Conservation (phyloP, 352 stramenopile genomes). For the Phytopythium sindhum region DNA sequence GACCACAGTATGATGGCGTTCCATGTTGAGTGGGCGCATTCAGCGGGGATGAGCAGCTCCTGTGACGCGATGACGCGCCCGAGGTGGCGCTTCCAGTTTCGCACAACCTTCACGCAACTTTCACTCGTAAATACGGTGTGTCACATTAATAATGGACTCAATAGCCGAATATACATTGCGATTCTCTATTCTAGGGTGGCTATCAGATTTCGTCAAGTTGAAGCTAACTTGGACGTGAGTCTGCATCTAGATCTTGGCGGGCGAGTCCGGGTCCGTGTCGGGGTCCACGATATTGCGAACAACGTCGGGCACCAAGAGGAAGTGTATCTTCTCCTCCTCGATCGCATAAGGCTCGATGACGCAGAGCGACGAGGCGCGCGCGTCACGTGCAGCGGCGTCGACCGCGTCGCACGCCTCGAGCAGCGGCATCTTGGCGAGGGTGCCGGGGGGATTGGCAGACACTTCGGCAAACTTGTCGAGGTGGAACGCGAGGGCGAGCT, state of each 20-base stretch:
- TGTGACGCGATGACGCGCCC: conserved; percentile 1
- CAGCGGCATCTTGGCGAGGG: conserved; percentile 15
- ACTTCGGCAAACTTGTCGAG: conserved; percentile 57
- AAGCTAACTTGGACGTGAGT: too few relatives aligned
- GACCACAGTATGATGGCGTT: neutral
- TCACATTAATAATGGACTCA: neutral
- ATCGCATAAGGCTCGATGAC: conserved; percentile 38
- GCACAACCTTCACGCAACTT: neutral
- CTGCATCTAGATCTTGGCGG: neutral
- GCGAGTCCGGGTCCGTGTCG: conserved; percentile 13
- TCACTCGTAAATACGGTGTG: neutral
- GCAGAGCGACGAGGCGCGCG: conserved; percentile 4
- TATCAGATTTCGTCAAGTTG: neutral
- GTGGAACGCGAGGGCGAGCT: conserved; percentile 37
- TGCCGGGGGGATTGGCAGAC: conserved; percentile 19
- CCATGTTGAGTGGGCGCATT: neutral
- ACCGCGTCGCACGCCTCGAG: conserved; percentile 29
- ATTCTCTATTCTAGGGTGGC: neutral
- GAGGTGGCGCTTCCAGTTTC: neutral
- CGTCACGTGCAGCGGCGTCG: conserved; percentile 15
- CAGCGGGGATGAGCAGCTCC: neutral
- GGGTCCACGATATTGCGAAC: conserved; percentile 38
- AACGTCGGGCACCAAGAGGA: conserved; percentile 30
- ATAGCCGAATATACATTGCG: neutral
- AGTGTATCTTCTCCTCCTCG: conserved; percentile 22